phyloP scores from a whole-genome alignment of 2,329 filamentous ascomycete species.

The Scedosporium dehoogii region DNA sequence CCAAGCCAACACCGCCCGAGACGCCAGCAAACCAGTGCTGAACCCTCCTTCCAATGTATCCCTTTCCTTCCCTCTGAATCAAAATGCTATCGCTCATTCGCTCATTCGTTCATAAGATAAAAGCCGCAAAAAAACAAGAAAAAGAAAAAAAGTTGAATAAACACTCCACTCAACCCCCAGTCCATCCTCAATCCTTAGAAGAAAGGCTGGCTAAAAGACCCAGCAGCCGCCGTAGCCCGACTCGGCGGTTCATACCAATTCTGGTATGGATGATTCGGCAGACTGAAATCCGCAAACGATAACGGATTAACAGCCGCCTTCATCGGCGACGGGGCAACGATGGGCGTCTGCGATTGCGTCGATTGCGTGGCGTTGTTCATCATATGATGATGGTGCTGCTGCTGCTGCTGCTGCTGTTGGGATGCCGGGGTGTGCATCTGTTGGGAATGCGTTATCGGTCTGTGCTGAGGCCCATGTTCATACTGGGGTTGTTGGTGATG shows the following conservation, averaged over 20 bases:
- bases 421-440: constrained; percentile 8
- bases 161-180: constrained; percentile 2
- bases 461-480: constrained; percentile 8
- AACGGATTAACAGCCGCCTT: constrained; percentile 55
- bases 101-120: background rate
- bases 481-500: background rate
- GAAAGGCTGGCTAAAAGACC: constrained; percentile 6
- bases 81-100: background rate
- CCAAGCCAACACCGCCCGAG: background rate
- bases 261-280: constrained; percentile 73
- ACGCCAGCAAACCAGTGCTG: background rate
- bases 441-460: background rate
- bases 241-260: constrained; percentile 69
- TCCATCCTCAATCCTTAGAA: background rate
- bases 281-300: constrained; percentile 64
- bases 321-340: constrained; percentile 13
- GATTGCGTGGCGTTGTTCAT: background rate
- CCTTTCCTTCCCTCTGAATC: too few species aligned
- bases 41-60: background rate
- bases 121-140: background rate
- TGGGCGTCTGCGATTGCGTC: constrained; percentile 2
- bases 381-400: constrained; percentile 15
- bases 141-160: background rate
- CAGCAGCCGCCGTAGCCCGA: constrained; percentile 15
- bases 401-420: constrained; percentile 14